Conservation (phyloP, 140 eudicot species). For the Bidens hawaiensis region DNA sequence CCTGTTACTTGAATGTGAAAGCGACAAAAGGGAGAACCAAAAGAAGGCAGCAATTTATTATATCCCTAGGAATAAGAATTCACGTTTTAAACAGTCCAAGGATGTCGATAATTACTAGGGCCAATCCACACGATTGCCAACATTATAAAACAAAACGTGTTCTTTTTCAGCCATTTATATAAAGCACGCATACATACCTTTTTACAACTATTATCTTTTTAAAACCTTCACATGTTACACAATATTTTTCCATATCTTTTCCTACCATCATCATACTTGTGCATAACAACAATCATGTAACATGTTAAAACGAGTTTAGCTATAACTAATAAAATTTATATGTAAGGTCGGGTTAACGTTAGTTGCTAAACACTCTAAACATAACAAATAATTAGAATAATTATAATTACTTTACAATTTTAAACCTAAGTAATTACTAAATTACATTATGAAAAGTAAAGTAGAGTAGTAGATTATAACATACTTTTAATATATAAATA, state of each 20-base stretch:
- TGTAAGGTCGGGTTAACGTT: background rate
- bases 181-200: background rate
- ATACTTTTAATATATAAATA: too few relatives aligned
- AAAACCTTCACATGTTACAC: background rate
- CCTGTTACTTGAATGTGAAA: slow-evolving; percentile 6
- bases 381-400: too few relatives aligned
- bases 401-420: too few relatives aligned
- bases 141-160: slow-evolving; percentile 5
- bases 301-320: background rate
- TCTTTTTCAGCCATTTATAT: background rate
- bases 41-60: slow-evolving; percentile 7
- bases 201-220: background rate
- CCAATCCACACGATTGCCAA: slow-evolving; percentile 9
- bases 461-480: too few relatives aligned
- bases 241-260: background rate
- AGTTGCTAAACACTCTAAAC: too few relatives aligned
- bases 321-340: too few relatives aligned
- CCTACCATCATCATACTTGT: background rate
- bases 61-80: background rate
- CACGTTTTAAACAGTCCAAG: slow-evolving; percentile 23
- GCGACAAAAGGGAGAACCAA: slow-evolving; percentile 12
- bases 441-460: too few relatives aligned
- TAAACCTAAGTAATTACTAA: too few relatives aligned
- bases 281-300: background rate
- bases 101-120: slow-evolving; percentile 28